Evolutionary conservation across 352 stramenopile species (phyloP).

Genomic region (Phytophthora pinifolia): DNA sequence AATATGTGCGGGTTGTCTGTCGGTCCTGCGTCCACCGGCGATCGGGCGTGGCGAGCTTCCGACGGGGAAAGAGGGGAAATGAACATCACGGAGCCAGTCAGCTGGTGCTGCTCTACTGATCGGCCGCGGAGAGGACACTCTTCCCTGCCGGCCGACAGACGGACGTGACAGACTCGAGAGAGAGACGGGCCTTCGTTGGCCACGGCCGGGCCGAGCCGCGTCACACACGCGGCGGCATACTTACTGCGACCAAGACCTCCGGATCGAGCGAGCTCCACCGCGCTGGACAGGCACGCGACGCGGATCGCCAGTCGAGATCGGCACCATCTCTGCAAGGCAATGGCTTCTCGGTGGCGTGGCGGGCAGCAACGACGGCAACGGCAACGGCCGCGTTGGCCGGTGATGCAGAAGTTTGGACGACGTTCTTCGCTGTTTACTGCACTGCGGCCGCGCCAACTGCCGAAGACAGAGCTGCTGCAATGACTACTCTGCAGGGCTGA

Average conservation of each 20-base stretch:
- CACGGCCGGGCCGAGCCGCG: slow-evolving; percentile 17
- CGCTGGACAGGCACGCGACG: slow-evolving; percentile 1
- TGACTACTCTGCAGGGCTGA: neutral
- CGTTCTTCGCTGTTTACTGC: slow-evolving; percentile 1
- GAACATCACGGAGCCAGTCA: slow-evolving; percentile 38
- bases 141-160: slow-evolving; percentile 22
- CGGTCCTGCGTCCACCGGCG: slow-evolving; percentile 5
- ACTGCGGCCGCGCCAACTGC: slow-evolving; percentile 1
- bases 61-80: slow-evolving; percentile 39
- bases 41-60: slow-evolving; percentile 23
- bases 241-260: slow-evolving; percentile 16
- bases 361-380: neutral
- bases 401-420: slow-evolving; percentile 2
- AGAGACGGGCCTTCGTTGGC: slow-evolving; percentile 18
- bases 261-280: slow-evolving; percentile 7
- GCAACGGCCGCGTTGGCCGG: neutral
- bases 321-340: slow-evolving; percentile 20
- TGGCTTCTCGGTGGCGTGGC: slow-evolving; percentile 12
- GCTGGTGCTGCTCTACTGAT: slow-evolving; percentile 38
- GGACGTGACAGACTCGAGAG: slow-evolving; percentile 22
- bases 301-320: slow-evolving; percentile 20
- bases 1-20: neutral
- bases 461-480: slow-evolving; percentile 4
- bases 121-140: slow-evolving; percentile 30
- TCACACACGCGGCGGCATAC: slow-evolving; percentile 27